Base-by-base conservation (phyloP, 306 rosid genomes). In the Glycine tomentella region DNA sequence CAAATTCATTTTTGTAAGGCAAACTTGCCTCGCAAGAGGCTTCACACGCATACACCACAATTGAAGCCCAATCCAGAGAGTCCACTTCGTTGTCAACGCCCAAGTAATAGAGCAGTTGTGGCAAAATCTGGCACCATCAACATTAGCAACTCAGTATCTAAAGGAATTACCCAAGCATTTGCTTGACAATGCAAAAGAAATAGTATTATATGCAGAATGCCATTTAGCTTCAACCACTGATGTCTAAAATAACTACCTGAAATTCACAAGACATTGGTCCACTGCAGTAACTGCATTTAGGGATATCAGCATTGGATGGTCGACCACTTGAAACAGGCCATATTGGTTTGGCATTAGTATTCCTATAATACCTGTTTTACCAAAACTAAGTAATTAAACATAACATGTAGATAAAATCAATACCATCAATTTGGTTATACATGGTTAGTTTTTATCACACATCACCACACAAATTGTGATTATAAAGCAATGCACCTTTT, bases 31-130 rank as follows among this genome's bases (percentile, higher is more conserved):
- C 16, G 6, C 69, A 63, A 63, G 69, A 63, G 69, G 46, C 69
- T 63, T 63, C 69, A 63, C 69, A 63, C 34, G 69, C 46, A 36
- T 34, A 63, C 48, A 63, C 69, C 1, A 63, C 69, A 13, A 63
- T 63, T 63, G 69, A 63, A 5, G 69, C 69, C 69, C 69, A 63
- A 63, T 63, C 69, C 11, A 63, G 48, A 63, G 69, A 63, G 69
- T 36, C 48, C 48, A 63, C 69, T 34, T 63, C 69, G 34, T 63
- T 63, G 20, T 63, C 69, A 34, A 63, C 48, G 5, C 69, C 69
- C 6, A 63, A 36, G 48, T 63, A 63, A 63, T 63, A 63, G 2
- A 56, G 48, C 48, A 63, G 20, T 4, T 63, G 69, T 63, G 69
- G 69, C 69, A 63, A 63, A 34, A 63, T 36, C 69, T 63, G 48